Evolutionary conservation across 495 filamentous ascomycete genomes (phyloP).

Genomic region (Lophiotrema nucula): DNA sequence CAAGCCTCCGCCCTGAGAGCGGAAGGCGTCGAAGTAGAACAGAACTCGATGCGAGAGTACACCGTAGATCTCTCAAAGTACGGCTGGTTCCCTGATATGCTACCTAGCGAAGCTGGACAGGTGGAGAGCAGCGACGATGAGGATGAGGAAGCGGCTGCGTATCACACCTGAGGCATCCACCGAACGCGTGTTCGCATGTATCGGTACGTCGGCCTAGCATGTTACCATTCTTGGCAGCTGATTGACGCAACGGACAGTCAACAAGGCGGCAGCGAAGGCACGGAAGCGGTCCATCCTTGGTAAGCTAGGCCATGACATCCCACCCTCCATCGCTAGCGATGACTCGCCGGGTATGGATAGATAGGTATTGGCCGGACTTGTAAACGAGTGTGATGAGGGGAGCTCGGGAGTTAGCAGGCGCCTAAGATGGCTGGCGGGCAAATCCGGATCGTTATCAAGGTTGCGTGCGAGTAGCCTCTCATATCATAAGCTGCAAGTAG

Average conservation of each 20-base stretch:
- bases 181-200: conserved; percentile 5
- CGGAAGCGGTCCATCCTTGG: not conserved
- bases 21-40: conserved; percentile 41
- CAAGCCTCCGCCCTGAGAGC: conserved; percentile 39
- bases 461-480: conserved; percentile 5
- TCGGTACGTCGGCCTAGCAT: not conserved
- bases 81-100: conserved; percentile 43
- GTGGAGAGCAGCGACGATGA: conserved; percentile 29
- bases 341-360: conserved; percentile 5
- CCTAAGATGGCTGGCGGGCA: conserved; percentile 6
- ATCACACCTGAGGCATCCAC: conserved; percentile 22
- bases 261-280: not conserved
- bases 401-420: not conserved
- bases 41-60: conserved; percentile 40
- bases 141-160: conserved; percentile 31
- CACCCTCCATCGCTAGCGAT: conserved; percentile 1
- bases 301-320: not conserved
- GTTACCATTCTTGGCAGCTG: conserved; percentile 10
- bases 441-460: conserved; percentile 28
- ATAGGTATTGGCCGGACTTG: conserved; percentile 1
- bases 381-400: conserved; percentile 1
- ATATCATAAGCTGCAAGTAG: conserved; percentile 14
- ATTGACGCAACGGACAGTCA: conserved; percentile 1
- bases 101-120: conserved; percentile 38
- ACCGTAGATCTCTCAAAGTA: conserved; percentile 36